Evolutionary conservation across 768 basidiomycete genomes (phyloP).

Genomic region (Rhodotorula babjevae): DNA sequence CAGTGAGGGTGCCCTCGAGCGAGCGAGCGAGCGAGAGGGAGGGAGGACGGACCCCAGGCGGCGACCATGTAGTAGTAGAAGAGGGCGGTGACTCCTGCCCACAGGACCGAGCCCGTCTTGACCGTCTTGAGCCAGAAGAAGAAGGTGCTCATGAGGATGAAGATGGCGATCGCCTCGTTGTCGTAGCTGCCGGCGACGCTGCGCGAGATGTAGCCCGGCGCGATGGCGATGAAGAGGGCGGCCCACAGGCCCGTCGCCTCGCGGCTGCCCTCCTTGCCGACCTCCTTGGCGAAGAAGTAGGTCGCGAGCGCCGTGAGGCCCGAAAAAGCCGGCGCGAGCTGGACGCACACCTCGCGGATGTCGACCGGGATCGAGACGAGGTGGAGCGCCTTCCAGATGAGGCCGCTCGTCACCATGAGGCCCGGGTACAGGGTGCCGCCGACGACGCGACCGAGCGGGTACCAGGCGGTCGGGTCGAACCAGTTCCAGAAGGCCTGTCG

Average conservation of each 20-base stretch:
- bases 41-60: slow-evolving; percentile 74
- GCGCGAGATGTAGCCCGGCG: slow-evolving; percentile 94
- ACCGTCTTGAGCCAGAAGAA: slow-evolving; percentile 94
- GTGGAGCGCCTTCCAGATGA: slow-evolving; percentile 89
- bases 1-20: too few relatives aligned
- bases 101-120: slow-evolving; percentile 87
- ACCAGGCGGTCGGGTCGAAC: slow-evolving; percentile 99
- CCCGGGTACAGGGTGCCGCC: slow-evolving; percentile 98
- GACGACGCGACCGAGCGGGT: slow-evolving; percentile 94
- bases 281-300: slow-evolving; percentile 74
- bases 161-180: slow-evolving; percentile 99
- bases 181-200: slow-evolving; percentile 99
- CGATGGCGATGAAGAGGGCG: slow-evolving; percentile 96
- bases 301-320: slow-evolving; percentile 74
- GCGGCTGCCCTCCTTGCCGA: slow-evolving; percentile 55
- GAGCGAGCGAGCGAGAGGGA: not conserved
- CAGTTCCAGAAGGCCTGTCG: slow-evolving; percentile 98
- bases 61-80: slow-evolving; percentile 99
- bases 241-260: slow-evolving; percentile 93
- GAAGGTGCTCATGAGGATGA: slow-evolving; percentile 99
- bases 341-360: slow-evolving; percentile 92
- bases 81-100: slow-evolving; percentile 79
- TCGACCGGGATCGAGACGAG: slow-evolving; percentile 90
- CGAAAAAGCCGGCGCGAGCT: slow-evolving; percentile 93
- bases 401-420: slow-evolving; percentile 93